These are phyloP conservation scores for Fusarium sp. DNA, from an alignment of 2,329 filamentous ascomycete species.

Conservation along the genomic window DNA sequence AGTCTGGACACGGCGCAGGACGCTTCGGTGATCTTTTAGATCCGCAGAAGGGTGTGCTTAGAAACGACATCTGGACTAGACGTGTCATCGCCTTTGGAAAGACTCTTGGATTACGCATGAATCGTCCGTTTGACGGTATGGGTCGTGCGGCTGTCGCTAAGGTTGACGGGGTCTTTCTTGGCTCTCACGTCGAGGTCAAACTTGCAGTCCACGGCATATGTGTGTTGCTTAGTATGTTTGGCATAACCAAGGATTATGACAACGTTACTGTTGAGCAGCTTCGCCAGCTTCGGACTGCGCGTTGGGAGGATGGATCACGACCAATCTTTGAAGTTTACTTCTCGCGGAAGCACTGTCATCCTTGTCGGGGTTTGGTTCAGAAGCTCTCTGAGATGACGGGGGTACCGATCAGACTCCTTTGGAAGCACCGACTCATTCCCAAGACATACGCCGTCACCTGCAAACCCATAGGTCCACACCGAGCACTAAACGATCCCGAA, in stretches of 20 bases:
- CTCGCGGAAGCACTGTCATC: conserved; percentile 47
- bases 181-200: conserved; percentile 54
- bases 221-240: conserved; percentile 41
- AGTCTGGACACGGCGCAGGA: conserved; percentile 49
- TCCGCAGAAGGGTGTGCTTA: conserved; percentile 31
- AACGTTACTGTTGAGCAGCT: conserved; percentile 37
- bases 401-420: conserved; percentile 39
- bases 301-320: conserved; percentile 41
- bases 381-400: conserved; percentile 44
- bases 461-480: not conserved
- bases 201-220: conserved; percentile 49
- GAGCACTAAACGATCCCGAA: not conserved
- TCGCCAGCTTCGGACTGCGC: conserved; percentile 26
- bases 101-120: conserved; percentile 45
- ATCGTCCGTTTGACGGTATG: conserved; percentile 43
- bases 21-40: conserved; percentile 45
- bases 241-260: conserved; percentile 36
- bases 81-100: conserved; percentile 45
- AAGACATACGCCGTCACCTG: conserved; percentile 39
- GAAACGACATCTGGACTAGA: conserved; percentile 46
- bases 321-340: conserved; percentile 50
- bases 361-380: conserved; percentile 42
- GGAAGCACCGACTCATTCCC: conserved; percentile 42
- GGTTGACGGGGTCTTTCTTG: conserved; percentile 44
- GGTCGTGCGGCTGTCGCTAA: not conserved